These are phyloP conservation scores for Acorus calamus DNA, from an alignment of 106 monocot species.

Conservation along the genomic window DNA sequence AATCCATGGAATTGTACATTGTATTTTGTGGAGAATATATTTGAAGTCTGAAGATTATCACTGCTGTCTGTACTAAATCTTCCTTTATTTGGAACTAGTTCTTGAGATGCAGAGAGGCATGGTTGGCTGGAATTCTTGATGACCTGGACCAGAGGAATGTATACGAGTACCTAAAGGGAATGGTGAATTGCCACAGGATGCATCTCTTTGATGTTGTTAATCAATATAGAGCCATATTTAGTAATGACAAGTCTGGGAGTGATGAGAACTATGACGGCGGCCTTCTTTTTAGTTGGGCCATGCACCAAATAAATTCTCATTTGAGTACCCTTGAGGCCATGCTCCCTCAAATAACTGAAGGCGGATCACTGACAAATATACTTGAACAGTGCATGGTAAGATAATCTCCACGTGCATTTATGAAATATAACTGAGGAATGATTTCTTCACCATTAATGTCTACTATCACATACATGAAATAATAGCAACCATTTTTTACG, in stretches of 20 bases:
- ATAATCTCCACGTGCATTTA: background rate
- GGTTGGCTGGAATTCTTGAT: constrained; percentile 85
- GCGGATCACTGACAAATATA: constrained; percentile 78
- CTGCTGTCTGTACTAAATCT: constrained; percentile 1
- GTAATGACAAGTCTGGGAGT: constrained; percentile 84
- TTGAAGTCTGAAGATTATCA: too few relatives aligned
- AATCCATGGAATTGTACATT: too few relatives aligned
- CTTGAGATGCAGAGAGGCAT: constrained; percentile 96
- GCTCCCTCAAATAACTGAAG: constrained; percentile 86
- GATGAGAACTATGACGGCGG: constrained; percentile 94
- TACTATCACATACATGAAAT: background rate
- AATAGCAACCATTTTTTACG: background rate
- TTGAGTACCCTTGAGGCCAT: constrained; percentile 68
- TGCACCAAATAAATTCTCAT: constrained; percentile 89
- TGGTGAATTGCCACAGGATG: constrained; percentile 82
- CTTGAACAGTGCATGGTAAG: constrained; percentile 95
- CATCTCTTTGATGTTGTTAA: constrained; percentile 95
- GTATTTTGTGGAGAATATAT: too few relatives aligned
- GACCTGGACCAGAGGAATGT: constrained; percentile 90
- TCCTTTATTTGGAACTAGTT: constrained; percentile 38
- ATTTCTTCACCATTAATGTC: background rate
- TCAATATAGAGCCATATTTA: constrained; percentile 91
- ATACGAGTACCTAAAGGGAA: constrained; percentile 89
- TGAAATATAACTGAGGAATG: background rate
- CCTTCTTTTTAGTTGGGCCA: constrained; percentile 96